Evolutionary conservation across 1,139 yeast species (phyloP).

Genomic region (Yamadazyma triangularis): DNA sequence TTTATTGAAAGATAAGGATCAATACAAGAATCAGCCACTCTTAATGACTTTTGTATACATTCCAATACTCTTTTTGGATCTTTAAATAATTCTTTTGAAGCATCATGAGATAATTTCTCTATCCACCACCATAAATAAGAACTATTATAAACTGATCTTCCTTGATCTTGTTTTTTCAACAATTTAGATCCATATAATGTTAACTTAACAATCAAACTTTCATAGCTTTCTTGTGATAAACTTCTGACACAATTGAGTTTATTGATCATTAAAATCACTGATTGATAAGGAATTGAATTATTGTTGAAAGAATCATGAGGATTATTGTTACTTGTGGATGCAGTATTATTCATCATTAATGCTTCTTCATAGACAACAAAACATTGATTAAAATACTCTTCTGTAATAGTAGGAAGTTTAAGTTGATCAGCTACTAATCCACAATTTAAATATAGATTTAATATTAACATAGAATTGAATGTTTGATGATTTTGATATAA

Average conservation of each 20-base stretch:
- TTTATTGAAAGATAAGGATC: slow-evolving; percentile 76
- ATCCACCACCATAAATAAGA: slow-evolving; percentile 96
- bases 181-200: slow-evolving; percentile 86
- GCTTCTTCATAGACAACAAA: slow-evolving; percentile 86
- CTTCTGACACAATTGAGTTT: slow-evolving; percentile 57
- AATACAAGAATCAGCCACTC: slow-evolving; percentile 92
- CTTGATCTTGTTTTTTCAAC: slow-evolving; percentile 89
- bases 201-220: slow-evolving; percentile 74
- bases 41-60: slow-evolving; percentile 58
- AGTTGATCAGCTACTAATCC: slow-evolving; percentile 78
- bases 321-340: slow-evolving; percentile 8
- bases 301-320: slow-evolving; percentile 38
- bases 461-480: slow-evolving; percentile 43
- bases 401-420: slow-evolving; percentile 50
- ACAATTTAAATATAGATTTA: slow-evolving; percentile 49
- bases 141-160: slow-evolving; percentile 83
- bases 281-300: slow-evolving; percentile 37
- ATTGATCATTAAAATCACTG: slow-evolving; percentile 51
- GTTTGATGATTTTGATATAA: slow-evolving; percentile 51
- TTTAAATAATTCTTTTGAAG: slow-evolving; percentile 16
- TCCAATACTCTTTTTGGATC: slow-evolving; percentile 45
- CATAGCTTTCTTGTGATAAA: slow-evolving; percentile 63
- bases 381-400: slow-evolving; percentile 86
- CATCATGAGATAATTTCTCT: slow-evolving; percentile 48
- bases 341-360: slow-evolving; percentile 19